Evolutionary conservation across 2,329 filamentous ascomycete species (phyloP), one percentile per base, ranked within the genome.

Genomic region (Colletotrichum noveboracense): DNA sequence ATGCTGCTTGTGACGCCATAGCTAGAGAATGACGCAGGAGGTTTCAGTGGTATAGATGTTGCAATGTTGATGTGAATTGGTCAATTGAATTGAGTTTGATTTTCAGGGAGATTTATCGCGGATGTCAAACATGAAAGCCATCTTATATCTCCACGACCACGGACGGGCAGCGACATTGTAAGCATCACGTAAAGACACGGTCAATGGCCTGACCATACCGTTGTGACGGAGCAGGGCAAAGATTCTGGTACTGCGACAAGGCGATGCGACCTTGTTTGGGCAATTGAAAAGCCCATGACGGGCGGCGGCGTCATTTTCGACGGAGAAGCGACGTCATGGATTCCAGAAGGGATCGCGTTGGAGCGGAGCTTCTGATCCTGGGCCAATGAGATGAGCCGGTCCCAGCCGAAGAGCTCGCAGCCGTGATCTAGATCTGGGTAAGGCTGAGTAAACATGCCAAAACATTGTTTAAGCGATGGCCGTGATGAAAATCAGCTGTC

Each of bases 1-100:
- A 91, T 64, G 95, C 95, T 85, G 91, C 93, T 88, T 94, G 92
- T 71, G 90, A 82, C 28, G 91, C 87, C 88, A 93, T 93, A 52
- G 43, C 43, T 52, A 24, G 12, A 13, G n/a, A 24, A 52, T 21
- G n/a, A 52, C 0, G n/a, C 43, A 52, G 43, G 12, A 12, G 10
- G 43, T 13, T 13, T 21, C 43, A 21, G 2, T 13, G 43, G 10
- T 21, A 12, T 52, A 12, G n/a, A 13, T 13, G 6, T 52, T 4
- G 1, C 6, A 52, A 52, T 52, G 43, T 13, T 0, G 4, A 52
- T 21, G n/a, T 7, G n/a, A 13, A 13, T 21, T 12, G 43, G 2
- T 52, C n/a, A 3, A 1, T 13, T 0, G 43, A 7, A 4, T 21
- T 52, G 43, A 52, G 10, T 52, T 24, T 3, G n/a, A 2, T 13